phyloP scores from a whole-genome alignment of 2,329 filamentous ascomycete genomes.

The Epichloe sylvatica region DNA sequence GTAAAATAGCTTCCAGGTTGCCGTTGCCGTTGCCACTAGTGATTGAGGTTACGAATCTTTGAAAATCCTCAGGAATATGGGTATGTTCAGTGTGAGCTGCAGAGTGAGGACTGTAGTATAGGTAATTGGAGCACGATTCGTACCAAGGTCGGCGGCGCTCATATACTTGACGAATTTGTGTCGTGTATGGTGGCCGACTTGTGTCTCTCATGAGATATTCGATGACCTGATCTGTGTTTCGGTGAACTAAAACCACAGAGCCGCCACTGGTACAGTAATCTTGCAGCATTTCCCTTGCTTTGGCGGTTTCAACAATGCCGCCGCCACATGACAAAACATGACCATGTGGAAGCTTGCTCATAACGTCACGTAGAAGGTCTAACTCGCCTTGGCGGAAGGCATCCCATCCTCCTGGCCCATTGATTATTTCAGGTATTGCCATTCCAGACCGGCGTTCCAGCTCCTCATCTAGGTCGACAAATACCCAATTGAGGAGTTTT shows the following conservation, averaged over 20 bases:
- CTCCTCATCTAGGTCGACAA: constrained; percentile 79
- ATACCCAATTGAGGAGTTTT: constrained; percentile 56
- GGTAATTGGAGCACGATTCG: constrained; percentile 81
- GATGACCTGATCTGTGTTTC: constrained; percentile 77
- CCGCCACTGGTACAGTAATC: constrained; percentile 65
- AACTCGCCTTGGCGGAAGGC: constrained; percentile 73
- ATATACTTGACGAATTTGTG: constrained; percentile 87
- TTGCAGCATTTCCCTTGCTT: constrained; percentile 61
- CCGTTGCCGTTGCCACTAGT: constrained; percentile 32
- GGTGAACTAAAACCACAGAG: constrained; percentile 73
- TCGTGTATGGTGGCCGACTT: constrained; percentile 79
- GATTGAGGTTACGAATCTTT: constrained; percentile 25
- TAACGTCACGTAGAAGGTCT: constrained; percentile 55
- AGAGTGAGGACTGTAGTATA: constrained; percentile 70
- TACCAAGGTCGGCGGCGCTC: constrained; percentile 80
- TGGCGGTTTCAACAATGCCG: constrained; percentile 75
- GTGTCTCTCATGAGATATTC: constrained; percentile 81
- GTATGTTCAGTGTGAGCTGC: constrained; percentile 13
- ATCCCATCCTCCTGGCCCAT: constrained; percentile 61
- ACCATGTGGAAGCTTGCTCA: constrained; percentile 59
- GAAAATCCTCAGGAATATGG: constrained; percentile 22
- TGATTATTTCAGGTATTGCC: constrained; percentile 78
- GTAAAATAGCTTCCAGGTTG: constrained; percentile 29
- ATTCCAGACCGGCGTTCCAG: constrained; percentile 61
- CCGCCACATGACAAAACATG: constrained; percentile 89